Base-by-base conservation (phyloP, 768 basidiomycete species). In the Agaricus subrufescens region DNA sequence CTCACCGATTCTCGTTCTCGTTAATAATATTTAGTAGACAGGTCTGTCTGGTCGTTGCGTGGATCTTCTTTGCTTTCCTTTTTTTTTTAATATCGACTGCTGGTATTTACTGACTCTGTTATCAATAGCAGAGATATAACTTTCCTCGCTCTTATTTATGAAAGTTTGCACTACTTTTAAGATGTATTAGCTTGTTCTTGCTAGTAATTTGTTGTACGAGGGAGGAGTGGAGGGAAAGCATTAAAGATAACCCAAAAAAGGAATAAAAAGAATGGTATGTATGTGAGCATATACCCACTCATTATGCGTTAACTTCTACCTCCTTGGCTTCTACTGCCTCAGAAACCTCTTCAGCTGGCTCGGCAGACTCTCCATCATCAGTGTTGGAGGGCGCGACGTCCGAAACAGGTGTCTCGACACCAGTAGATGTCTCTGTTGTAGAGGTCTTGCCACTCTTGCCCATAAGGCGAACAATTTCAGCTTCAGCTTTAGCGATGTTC, bases 401-500 rank as follows among this genome's bases (percentile, higher is more conserved):
- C 49, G 68, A 56, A 48, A 63, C 45, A 5, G 67, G 38, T 27
- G 62, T 60, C 4, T 71, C 72, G n/a, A 57, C 69, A 12, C 58
- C 60, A 54, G 67, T 69, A 42, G 67, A 68, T 26, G 68, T 57
- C 37, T 42, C 50, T n/a, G 68, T 50, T 19, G 46, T 43, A 46
- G 69, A 67, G 44, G 71, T 65, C 63, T 80, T 81, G 59, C 62
- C 54, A 23, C 68, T 65, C 25, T 52, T 51, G 39, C 64, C 73
- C 39, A 71, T 77, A 54, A 92, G 76, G 50, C 82, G 82, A 62
- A 79, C 73, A 66, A 94, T 89, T 60, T 88, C 82, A 12, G 78
- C 80, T 68, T 93, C 87, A 11, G 87, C 92, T 71, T 89, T 89
- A 39, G 85, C 82, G 50, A 94, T 74, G 62, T 91, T 90, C 65